phyloP scores from a whole-genome alignment of 768 basidiomycete species.

The Serendipita sp. region DNA sequence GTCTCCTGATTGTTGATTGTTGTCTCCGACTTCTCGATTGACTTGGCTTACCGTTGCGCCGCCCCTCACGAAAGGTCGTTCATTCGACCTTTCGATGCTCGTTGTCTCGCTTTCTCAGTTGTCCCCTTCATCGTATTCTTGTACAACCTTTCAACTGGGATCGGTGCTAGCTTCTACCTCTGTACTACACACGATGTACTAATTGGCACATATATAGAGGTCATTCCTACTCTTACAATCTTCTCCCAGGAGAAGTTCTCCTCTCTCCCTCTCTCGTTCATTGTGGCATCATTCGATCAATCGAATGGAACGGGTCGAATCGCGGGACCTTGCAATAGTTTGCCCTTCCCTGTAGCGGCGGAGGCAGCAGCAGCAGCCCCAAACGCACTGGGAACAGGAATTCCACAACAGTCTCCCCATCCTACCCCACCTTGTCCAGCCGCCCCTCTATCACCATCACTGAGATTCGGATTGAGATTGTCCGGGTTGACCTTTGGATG shows the following conservation, averaged over 20 bases:
- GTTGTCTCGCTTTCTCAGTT: too few species aligned
- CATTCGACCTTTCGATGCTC: too few species aligned
- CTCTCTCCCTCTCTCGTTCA: background rate
- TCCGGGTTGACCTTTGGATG: background rate
- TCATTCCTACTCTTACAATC: slow-evolving; percentile 3
- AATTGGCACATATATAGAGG: too few species aligned
- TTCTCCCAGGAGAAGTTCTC: too few species aligned
- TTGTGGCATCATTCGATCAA: slow-evolving; percentile 20
- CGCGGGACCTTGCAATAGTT: slow-evolving; percentile 39
- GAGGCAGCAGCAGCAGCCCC: slow-evolving; percentile 47
- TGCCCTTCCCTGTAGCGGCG: slow-evolving; percentile 14
- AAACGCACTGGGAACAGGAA: slow-evolving; percentile 69
- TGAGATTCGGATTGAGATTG: too few species aligned
- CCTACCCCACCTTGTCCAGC: slow-evolving; percentile 20
- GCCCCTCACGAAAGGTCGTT: too few species aligned
- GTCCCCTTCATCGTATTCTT: too few species aligned
- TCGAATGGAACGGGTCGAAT: slow-evolving; percentile 74
- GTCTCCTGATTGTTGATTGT: too few species aligned
- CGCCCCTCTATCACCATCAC: background rate
- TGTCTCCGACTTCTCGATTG: too few species aligned
- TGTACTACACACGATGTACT: background rate
- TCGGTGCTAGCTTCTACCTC: background rate
- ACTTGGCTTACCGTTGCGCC: too few species aligned
- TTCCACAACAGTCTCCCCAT: slow-evolving; percentile 89
- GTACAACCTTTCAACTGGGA: too few species aligned